phyloP scores from a whole-genome alignment of 108 stramenopile genomes.

The Aurantiochytrium sp. region DNA sequence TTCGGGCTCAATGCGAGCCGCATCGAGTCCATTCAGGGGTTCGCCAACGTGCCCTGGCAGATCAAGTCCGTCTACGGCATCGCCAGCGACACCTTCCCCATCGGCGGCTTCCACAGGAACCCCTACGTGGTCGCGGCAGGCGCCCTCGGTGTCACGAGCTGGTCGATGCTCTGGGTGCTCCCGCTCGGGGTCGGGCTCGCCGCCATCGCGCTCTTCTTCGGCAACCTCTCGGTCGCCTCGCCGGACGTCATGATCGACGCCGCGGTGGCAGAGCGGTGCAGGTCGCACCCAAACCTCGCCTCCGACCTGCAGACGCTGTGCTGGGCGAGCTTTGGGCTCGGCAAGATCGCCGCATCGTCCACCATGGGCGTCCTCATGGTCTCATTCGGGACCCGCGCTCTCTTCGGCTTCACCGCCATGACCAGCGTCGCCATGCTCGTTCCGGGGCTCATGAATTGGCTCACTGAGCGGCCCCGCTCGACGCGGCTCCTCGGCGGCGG shows the following conservation, averaged over 20 bases:
- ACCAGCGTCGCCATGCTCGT: slow-evolving; percentile 24
- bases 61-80: slow-evolving; percentile 38
- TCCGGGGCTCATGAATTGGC: neutral
- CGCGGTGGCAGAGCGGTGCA: slow-evolving; percentile 12
- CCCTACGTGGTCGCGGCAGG: slow-evolving; percentile 25
- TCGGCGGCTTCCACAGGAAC: neutral
- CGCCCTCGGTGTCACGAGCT: neutral
- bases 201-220: neutral
- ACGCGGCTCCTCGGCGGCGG: neutral
- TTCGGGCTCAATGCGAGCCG: neutral
- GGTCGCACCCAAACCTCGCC: slow-evolving; percentile 4
- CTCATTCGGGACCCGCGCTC: neutral
- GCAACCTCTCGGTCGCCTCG: slow-evolving; percentile 29
- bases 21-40: neutral
- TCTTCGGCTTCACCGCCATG: neutral
- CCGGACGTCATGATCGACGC: slow-evolving; percentile 40
- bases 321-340: neutral
- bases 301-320: slow-evolving; percentile 31
- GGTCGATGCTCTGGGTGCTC: neutral
- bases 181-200: neutral
- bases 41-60: slow-evolving; percentile 32
- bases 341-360: neutral
- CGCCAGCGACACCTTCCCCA: neutral
- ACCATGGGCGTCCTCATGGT: neutral
- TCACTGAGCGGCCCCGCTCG: neutral